phyloP scores from a whole-genome alignment of 257 asterid species.

The Solanum virginianum region DNA sequence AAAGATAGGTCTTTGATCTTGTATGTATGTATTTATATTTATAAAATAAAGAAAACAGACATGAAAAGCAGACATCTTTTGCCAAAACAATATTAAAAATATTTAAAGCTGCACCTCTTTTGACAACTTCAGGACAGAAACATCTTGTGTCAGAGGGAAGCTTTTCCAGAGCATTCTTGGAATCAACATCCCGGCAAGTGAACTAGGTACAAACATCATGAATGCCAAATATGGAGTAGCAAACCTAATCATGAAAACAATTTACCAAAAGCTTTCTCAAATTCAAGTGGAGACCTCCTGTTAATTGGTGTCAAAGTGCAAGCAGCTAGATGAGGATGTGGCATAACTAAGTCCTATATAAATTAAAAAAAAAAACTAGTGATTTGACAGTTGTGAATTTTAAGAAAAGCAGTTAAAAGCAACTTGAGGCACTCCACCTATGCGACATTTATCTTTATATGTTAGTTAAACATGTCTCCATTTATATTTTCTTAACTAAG shows the following conservation, averaged over 20 bases:
- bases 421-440: background rate
- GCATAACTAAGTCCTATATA: background rate
- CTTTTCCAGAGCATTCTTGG: constrained; percentile 59
- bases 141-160: constrained; percentile 64
- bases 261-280: background rate
- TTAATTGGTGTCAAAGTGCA: background rate
- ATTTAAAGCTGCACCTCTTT: constrained; percentile 42
- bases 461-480: background rate
- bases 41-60: background rate
- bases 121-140: constrained; percentile 28
- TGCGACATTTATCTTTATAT: background rate
- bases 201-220: constrained; percentile 82
- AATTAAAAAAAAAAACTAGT: background rate
- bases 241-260: constrained; percentile 40
- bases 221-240: constrained; percentile 73
- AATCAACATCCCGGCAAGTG: constrained; percentile 67
- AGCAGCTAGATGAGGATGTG: background rate
- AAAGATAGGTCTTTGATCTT: background rate
- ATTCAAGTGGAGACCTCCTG: background rate
- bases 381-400: background rate
- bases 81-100: background rate
- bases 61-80: background rate
- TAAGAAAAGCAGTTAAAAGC: background rate
- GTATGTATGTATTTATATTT: background rate
- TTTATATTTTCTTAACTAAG: background rate